These are phyloP conservation scores for Rubia tinctorum DNA, from an alignment of 305 asterid genomes.

Conservation along the genomic window DNA sequence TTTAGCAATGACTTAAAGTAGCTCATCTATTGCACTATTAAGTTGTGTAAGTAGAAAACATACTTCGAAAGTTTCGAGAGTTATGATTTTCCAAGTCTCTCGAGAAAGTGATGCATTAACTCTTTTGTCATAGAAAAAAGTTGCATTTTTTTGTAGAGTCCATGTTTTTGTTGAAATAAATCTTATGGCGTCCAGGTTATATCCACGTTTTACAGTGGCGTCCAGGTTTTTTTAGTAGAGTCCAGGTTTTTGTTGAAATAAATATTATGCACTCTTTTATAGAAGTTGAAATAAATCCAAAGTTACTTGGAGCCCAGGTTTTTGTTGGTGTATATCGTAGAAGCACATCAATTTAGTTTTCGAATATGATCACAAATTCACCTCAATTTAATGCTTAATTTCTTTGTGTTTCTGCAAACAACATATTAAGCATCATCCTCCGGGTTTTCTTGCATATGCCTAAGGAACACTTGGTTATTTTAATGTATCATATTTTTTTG, in stretches of 20 bases:
- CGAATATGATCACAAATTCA: neutral
- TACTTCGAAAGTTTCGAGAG: neutral
- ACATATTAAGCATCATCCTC: too few relatives aligned
- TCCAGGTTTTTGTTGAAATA: too few relatives aligned
- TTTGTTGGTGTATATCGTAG: neutral
- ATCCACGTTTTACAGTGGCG: too few relatives aligned
- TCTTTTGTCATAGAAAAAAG: neutral
- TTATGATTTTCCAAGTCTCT: neutral
- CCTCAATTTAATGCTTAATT: too few relatives aligned
- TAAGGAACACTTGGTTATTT: neutral
- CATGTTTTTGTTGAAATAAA: too few relatives aligned
- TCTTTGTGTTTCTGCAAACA: too few relatives aligned
- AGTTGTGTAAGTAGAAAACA: neutral
- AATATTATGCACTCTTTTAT: too few relatives aligned
- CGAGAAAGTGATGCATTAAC: neutral
- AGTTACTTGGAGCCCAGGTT: too few relatives aligned
- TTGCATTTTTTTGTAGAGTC: too few relatives aligned
- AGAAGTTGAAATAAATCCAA: neutral
- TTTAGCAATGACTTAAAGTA: neutral
- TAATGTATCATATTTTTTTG: neutral
- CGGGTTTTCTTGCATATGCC: neutral
- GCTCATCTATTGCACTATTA: neutral
- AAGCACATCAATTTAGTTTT: neutral
- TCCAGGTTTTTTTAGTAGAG: too few relatives aligned
- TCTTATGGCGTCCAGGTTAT: too few relatives aligned